A percentile compares a stretch with the other conserved stretches of the same genome.
phyloP scores from a whole-genome alignment of 164 flowering plant species.

The Magnolia officinalis region DNA sequence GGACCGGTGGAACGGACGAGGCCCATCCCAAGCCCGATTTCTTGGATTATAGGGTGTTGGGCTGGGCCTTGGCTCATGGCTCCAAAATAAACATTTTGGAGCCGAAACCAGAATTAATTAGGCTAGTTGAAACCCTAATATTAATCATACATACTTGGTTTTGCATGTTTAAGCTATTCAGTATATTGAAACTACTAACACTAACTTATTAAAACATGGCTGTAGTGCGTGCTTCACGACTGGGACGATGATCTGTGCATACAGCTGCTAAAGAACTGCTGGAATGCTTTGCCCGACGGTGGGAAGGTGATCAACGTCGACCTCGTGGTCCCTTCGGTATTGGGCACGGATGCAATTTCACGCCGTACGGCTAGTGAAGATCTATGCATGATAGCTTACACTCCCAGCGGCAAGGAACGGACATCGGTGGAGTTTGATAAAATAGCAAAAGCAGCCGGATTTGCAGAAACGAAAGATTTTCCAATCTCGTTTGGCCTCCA shows the following conservation, averaged over 20 bases:
- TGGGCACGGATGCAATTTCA: conserved; percentile 8
- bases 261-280: conserved; percentile 31
- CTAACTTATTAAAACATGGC: not conserved
- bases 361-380: conserved; percentile 16
- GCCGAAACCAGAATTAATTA: no score
- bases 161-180: no score
- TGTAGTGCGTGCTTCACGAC: conserved; percentile 22
- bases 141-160: no score
- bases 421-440: conserved; percentile 21
- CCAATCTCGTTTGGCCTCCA: conserved; percentile 8
- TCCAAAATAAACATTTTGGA: no score
- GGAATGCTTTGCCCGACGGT: conserved; percentile 23
- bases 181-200: no score
- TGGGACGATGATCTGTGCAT: conserved; percentile 35
- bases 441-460: conserved; percentile 30
- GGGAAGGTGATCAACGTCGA: conserved; percentile 40
- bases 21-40: no score
- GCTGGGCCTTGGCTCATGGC: no score
- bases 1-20: no score
- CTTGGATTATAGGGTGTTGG: no score
- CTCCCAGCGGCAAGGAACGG: conserved; percentile 25
- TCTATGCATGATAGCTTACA: conserved; percentile 16
- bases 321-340: conserved; percentile 19
- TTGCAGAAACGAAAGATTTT: conserved; percentile 2
- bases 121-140: no score